Evolutionary conservation across 2,329 filamentous ascomycete species (phyloP).

Genomic region (Tetracladium maxilliforme): DNA sequence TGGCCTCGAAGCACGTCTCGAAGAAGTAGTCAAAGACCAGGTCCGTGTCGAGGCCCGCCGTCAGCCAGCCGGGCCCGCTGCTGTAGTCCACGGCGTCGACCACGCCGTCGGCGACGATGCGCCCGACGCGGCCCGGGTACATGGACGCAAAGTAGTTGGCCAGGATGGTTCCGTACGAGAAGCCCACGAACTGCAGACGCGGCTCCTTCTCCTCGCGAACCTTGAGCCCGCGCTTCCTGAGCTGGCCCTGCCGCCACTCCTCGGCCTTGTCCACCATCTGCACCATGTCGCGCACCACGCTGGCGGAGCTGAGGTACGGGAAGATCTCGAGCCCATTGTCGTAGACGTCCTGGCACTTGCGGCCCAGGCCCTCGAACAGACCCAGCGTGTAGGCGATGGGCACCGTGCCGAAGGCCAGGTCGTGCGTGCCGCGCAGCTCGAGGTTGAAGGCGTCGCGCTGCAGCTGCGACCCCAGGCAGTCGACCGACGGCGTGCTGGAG

Average conservation of each 20-base stretch:
- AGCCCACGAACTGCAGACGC: slow-evolving; percentile 30
- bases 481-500: slow-evolving; percentile 18
- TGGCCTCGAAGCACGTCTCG: slow-evolving; percentile 18
- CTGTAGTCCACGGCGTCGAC: too few relatives aligned
- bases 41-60: slow-evolving; percentile 21
- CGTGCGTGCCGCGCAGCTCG: slow-evolving; percentile 16
- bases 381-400: slow-evolving; percentile 13
- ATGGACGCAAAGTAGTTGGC: slow-evolving; percentile 27
- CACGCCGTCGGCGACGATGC: slow-evolving; percentile 17
- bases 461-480: slow-evolving; percentile 21
- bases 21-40: slow-evolving; percentile 17
- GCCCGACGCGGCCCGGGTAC: slow-evolving; percentile 22
- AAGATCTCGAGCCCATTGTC: slow-evolving; percentile 16
- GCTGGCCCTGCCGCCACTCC: slow-evolving; percentile 14
- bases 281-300: slow-evolving; percentile 26
- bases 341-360: slow-evolving; percentile 13
- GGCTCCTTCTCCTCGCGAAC: slow-evolving; percentile 5
- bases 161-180: slow-evolving; percentile 31
- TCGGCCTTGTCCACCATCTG: slow-evolving; percentile 25
- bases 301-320: slow-evolving; percentile 18
- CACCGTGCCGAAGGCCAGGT: slow-evolving; percentile 7
- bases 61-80: too few relatives aligned
- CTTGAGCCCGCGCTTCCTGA: too few relatives aligned
- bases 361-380: slow-evolving; percentile 11
- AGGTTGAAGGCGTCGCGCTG: slow-evolving; percentile 14